These are phyloP conservation scores for Cutaneotrichosporon sp. DNA, from an alignment of 1,284 basidiomycete genomes.

Conservation along the genomic window DNA sequence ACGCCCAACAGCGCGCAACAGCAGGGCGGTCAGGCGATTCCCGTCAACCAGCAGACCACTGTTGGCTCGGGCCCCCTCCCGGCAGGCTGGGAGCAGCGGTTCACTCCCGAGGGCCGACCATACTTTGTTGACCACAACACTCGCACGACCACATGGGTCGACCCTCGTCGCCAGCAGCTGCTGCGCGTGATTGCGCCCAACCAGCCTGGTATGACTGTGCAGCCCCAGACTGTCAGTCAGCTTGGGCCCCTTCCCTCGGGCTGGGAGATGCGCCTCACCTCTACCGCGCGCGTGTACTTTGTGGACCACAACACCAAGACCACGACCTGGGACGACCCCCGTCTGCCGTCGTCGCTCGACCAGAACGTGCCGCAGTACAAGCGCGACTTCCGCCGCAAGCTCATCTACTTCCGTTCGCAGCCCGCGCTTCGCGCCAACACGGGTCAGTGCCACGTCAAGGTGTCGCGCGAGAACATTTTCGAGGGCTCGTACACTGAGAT, in stretches of 20 bases:
- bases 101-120: conserved; percentile 93
- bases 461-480: conserved; percentile 87
- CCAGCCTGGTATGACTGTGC: conserved; percentile 72
- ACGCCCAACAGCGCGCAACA: conserved; percentile 26
- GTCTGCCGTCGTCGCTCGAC: conserved; percentile 66
- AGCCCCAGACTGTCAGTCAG: conserved; percentile 78
- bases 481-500: conserved; percentile 96
- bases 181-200: conserved; percentile 81
- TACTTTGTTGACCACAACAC: conserved; percentile 98
- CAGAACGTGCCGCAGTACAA: conserved; percentile 99
- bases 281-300: conserved; percentile 90
- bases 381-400: conserved; percentile 95
- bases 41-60: conserved; percentile 62
- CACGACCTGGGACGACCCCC: conserved; percentile 94
- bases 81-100: conserved; percentile 96
- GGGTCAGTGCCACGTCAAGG: conserved; percentile 96
- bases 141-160: conserved; percentile 96
- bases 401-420: conserved; percentile 98
- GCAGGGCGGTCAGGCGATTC: conserved; percentile 23
- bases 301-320: conserved; percentile 93
- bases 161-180: conserved; percentile 85
- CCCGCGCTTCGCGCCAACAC: conserved; percentile 83
- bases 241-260: conserved; percentile 93
- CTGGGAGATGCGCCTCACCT: conserved; percentile 96
- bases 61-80: conserved; percentile 80